Base-by-base conservation (phyloP, 805 yeast species). In the Diddensiella caesifluorescens region DNA sequence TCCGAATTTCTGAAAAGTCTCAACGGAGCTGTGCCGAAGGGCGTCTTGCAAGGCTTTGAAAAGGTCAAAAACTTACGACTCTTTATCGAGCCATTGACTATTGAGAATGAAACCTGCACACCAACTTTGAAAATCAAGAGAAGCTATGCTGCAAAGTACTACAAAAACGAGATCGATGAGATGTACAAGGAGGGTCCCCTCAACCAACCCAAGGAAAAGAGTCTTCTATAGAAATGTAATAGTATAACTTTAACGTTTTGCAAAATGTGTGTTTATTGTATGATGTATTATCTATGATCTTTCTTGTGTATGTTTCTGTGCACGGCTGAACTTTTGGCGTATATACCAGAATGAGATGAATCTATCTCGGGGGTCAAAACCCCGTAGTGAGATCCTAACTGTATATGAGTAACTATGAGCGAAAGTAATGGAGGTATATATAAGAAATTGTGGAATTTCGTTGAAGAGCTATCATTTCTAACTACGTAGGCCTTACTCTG, bases 121-220 rank as follows among this genome's bases (percentile, higher is more conserved):
- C 89, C 89, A 28, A 82, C 89, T 3, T 53, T 76, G 49, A 76
- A 77, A 58, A 60, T 76, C 40, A 75, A 75, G 57, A 64, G 84
- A 44, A 61, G 70, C 1, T 63, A 65, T 21, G 77, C 79, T 0
- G 67, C 68, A 30, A 67, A 67, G 53, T 62, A 59, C 26, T 77
- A 70, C 53, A 55, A 60, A 31, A 49, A 55, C 6, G 65, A 61
- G 22, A 59, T 78, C 32, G 65, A 65, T 20, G 50, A 45, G 4
- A 55, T 78, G 62, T 78, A 78, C 49, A 55, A 55, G 35, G 79
- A 77, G 49, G 80, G 80, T 2, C 40, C 49, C n/a, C 32, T 48
- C 7, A 19, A 29, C 16, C 19, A 19, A 7, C 19, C 15, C 19
- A 29, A 29, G 32, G 32, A 29, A 29, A 29, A 29, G 32, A 19